Evolutionary conservation across 805 yeast species (phyloP).

Genomic region (Ogataea nonfermentans): DNA sequence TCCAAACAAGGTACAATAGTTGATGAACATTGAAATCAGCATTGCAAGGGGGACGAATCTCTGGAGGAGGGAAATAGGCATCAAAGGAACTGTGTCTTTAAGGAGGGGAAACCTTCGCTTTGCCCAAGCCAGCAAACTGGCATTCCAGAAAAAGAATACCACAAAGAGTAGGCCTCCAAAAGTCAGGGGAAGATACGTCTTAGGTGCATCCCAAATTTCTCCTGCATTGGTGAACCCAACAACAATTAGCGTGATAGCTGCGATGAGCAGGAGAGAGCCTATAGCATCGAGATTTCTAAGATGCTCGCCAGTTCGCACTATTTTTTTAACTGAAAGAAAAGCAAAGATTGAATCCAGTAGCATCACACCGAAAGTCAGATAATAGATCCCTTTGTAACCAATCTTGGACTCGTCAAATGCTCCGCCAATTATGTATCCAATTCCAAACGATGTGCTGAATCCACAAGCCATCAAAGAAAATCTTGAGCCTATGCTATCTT

Average conservation of each 20-base stretch:
- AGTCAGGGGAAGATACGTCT: conserved; percentile 40
- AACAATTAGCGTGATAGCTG: conserved; percentile 38
- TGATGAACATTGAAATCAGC: conserved; percentile 5
- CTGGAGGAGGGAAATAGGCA: conserved; percentile 22
- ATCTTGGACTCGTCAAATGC: conserved; percentile 37
- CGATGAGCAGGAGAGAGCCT: conserved; percentile 36
- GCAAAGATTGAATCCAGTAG: conserved; percentile 21
- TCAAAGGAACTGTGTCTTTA: conserved; percentile 11
- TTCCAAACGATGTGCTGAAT: conserved; percentile 33
- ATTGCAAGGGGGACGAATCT: conserved; percentile 18
- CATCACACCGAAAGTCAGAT: conserved; percentile 34
- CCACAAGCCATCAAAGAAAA: conserved; percentile 18
- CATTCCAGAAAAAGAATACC: conserved; percentile 34
- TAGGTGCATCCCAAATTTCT: conserved; percentile 39
- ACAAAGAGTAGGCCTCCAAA: conserved; percentile 37
- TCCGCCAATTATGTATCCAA: conserved; percentile 44
- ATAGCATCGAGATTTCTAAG: conserved; percentile 34
- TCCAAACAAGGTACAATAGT: conserved; percentile 12
- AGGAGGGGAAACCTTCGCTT: conserved; percentile 2
- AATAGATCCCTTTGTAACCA: conserved; percentile 42
- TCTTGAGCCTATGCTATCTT: conserved; percentile 29
- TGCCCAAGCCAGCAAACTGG: conserved; percentile 11
- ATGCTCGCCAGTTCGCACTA: conserved; percentile 29
- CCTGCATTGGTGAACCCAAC: conserved; percentile 48
- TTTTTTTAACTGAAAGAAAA: conserved; percentile 27